These are phyloP conservation scores for Caloboletus firmus DNA, from an alignment of 1,284 basidiomycete species.

Conservation along the genomic window DNA sequence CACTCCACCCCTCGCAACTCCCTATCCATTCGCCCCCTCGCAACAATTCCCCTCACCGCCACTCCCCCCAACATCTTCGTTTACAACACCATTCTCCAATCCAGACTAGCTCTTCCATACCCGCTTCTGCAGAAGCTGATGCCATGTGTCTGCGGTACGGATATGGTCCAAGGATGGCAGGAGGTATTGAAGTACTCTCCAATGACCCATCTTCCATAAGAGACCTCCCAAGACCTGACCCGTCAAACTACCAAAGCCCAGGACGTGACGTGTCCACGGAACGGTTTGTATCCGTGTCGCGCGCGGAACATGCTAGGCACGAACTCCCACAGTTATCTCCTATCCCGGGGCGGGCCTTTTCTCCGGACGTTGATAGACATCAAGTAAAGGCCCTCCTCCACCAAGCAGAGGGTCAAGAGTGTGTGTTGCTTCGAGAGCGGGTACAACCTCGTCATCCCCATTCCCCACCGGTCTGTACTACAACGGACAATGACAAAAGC, in stretches of 20 bases:
- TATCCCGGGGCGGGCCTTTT: constrained; percentile 4
- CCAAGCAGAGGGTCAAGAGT: constrained; percentile 9
- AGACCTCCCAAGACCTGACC: constrained; percentile 6
- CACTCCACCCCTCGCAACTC: constrained; percentile 1
- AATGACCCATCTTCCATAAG: constrained; percentile 12
- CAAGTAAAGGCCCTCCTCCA: not conserved
- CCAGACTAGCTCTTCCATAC: not conserved
- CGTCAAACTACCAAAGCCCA: constrained; percentile 13
- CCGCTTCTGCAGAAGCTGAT: constrained; percentile 3
- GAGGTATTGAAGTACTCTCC: constrained; percentile 27
- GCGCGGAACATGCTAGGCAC: constrained; percentile 13
- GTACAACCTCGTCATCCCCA: constrained; percentile 9
- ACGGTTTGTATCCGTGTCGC: constrained; percentile 12
- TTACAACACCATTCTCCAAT: constrained; percentile 16
- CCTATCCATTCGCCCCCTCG: constrained; percentile 16
- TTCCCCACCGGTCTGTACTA: not conserved
- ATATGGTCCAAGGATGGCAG: constrained; percentile 28
- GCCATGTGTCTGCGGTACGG: constrained; percentile 22
- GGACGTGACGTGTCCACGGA: constrained; percentile 17
- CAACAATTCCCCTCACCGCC: constrained; percentile 20
- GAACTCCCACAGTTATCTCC: constrained; percentile 14
- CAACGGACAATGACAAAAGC: not conserved
- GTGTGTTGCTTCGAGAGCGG: constrained; percentile 2
- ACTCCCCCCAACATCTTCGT: constrained; percentile 21
- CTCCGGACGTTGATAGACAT: constrained; percentile 8